These are phyloP conservation scores for Plasmodium vivax DNA, from an alignment of 169 alveolate species.

Conservation along the genomic window DNA sequence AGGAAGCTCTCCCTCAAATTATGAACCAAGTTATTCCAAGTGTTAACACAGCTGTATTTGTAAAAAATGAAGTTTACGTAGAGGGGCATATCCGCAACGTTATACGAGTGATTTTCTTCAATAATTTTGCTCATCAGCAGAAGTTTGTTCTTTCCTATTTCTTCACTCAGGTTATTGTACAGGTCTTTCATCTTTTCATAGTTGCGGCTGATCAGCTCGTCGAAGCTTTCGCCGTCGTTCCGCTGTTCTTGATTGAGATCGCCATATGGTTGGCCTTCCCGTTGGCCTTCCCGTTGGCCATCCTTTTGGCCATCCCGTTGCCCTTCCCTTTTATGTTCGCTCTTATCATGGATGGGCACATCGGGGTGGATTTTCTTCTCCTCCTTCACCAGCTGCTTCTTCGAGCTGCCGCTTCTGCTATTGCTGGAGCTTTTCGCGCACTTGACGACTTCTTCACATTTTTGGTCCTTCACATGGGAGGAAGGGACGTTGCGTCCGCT, in stretches of 20 bases:
- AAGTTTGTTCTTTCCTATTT: constrained; percentile 45
- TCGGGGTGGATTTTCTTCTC: not conserved
- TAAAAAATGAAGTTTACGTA: constrained; percentile 30
- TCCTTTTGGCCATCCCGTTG: no score
- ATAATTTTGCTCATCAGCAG: constrained; percentile 25
- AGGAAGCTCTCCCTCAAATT: constrained; percentile 20
- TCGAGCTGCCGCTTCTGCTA: not conserved
- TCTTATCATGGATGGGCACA: not conserved
- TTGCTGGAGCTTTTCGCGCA: not conserved
- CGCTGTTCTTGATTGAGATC: no score
- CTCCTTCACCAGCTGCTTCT: not conserved
- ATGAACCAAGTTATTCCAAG: constrained; percentile 31
- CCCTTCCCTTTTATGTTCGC: not conserved
- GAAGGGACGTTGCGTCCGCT: not conserved
- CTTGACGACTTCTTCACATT: not conserved
- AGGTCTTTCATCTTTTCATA: constrained; percentile 19
- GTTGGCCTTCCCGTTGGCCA: no score
- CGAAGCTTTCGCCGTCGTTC: not conserved
- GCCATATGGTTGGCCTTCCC: no score
- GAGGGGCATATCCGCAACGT: constrained; percentile 55
- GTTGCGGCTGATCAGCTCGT: not conserved
- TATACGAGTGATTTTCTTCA: constrained; percentile 39
- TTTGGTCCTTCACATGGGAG: not conserved
- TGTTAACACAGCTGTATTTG: constrained; percentile 46
- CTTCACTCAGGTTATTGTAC: constrained; percentile 37